A percentile compares a stretch with the other conserved stretches of the same genome.
Conservation (phyloP, 257 asterid genomes). For the Scutellaria barbata region DNA sequence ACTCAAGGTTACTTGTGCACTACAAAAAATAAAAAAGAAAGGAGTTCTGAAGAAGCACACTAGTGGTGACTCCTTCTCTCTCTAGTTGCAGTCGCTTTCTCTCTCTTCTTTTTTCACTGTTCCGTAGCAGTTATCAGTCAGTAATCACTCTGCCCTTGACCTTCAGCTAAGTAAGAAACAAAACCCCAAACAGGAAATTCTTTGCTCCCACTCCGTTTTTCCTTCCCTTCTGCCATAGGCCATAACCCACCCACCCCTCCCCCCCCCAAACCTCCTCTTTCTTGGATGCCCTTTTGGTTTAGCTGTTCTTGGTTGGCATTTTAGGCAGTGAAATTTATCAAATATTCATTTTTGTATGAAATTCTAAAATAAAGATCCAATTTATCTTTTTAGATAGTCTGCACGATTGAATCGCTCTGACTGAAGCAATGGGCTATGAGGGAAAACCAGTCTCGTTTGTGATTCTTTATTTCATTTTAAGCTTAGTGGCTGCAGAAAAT, state of each 20-base stretch:
- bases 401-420: slow-evolving; percentile 29
- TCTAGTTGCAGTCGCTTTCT: slow-evolving; percentile 43
- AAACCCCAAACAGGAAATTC: slow-evolving; percentile 45
- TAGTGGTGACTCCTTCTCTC: slow-evolving; percentile 25
- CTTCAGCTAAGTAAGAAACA: slow-evolving; percentile 38
- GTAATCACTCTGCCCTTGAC: slow-evolving; percentile 44
- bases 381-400: slow-evolving; percentile 18
- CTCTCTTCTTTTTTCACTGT: slow-evolving; percentile 40
- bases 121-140: slow-evolving; percentile 54
- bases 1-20: slow-evolving; percentile 52
- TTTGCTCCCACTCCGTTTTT: slow-evolving; percentile 38
- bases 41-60: neutral
- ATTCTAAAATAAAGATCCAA: slow-evolving; percentile 25
- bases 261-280: slow-evolving; percentile 26
- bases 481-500: slow-evolving; percentile 41
- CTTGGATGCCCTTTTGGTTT: slow-evolving; percentile 31
- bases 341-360: slow-evolving; percentile 21
- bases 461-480: slow-evolving; percentile 36
- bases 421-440: slow-evolving; percentile 47
- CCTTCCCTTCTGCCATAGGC: slow-evolving; percentile 11
- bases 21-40: slow-evolving; percentile 28
- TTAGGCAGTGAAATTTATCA: slow-evolving; percentile 15
- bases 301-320: slow-evolving; percentile 22
- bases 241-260: slow-evolving; percentile 15
- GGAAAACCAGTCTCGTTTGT: slow-evolving; percentile 46